Evolutionary conservation across 306 rosid species (phyloP).

Genomic region (Pyrus betulifolia): DNA sequence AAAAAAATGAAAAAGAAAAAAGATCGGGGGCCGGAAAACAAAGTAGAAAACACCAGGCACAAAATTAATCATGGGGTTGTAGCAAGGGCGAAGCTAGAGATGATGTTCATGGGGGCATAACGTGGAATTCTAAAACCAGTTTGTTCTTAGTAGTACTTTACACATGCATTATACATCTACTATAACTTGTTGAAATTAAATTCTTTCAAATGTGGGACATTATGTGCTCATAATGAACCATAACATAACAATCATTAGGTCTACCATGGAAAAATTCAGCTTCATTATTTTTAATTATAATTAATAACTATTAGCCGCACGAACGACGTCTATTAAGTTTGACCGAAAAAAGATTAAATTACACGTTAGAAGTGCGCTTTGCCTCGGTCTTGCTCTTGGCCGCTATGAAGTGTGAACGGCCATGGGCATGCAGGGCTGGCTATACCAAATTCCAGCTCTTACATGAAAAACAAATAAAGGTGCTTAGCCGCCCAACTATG

Average conservation of each 20-base stretch:
- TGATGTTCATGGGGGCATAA: too few species aligned
- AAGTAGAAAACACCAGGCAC: neutral
- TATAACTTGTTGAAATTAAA: neutral
- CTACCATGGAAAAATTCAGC: neutral
- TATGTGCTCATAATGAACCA: neutral
- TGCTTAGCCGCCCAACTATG: neutral
- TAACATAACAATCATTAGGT: neutral
- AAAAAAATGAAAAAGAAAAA: too few species aligned
- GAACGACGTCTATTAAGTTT: neutral
- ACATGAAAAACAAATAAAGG: neutral
- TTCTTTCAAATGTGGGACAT: neutral
- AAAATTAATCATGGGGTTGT: neutral
- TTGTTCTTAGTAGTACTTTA: neutral
- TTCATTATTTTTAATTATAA: neutral
- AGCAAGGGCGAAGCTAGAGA: too few species aligned
- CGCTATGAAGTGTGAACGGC: neutral
- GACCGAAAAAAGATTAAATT: neutral
- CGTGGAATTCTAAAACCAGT: neutral
- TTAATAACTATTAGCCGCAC: neutral
- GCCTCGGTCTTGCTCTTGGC: neutral
- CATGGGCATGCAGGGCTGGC: neutral
- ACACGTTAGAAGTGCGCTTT: neutral
- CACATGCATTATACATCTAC: neutral
- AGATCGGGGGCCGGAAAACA: too few species aligned
- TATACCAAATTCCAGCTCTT: constrained; percentile 1